Base-by-base conservation (phyloP, 2,329 filamentous ascomycete genomes). In the Claviceps quebecensis region DNA sequence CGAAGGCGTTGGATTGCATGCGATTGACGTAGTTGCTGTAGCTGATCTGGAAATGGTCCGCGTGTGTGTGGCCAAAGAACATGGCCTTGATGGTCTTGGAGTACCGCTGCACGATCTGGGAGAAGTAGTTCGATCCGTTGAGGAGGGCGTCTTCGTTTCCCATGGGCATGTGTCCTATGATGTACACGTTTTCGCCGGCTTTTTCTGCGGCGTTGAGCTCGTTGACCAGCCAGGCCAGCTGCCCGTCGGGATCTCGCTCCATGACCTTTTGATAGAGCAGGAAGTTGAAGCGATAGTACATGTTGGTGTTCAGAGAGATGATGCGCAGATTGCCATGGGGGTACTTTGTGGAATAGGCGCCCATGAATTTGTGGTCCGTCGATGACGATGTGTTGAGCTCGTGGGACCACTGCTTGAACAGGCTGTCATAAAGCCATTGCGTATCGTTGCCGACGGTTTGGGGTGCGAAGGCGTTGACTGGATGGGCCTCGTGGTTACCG, bases 281-380 rank as follows among this genome's bases (percentile, higher is more conserved):
- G 59, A 75, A 77, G 65, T 82, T 81, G 54, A 71, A 64, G n/a
- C 69, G 71, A 61, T 81, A 81, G 63, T 75, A 80, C 54, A 80
- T 62, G 60, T 80, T 78, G 17, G 75, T 80, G 66, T 77, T 80
- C 57, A 81, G 66, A 4, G 76, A 78, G 58, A 81, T 79, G 57
- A 82, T 64, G 23, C 75, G 71, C 26, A 81, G 64, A 54, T 76
- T 75, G 17, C 67, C 69, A 29, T 61, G 58, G 5, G 70, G 65
- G 45, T 73, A 66, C 47, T 67, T 64, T 8, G 68, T 67, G 3
- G 76, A 74, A 60, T 79, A 80, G 14, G 67, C 70, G 19, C 75
- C 77, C 38, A 72, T 70, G 39, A 67, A 57, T 38, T 62, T 59
- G 14, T 69, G 65, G 3, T 64, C 65, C 3, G 61, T 58, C 1